These are phyloP conservation scores for Scheffersomyces ergatensis DNA, from an alignment of 805 yeast genomes.

Conservation along the genomic window DNA sequence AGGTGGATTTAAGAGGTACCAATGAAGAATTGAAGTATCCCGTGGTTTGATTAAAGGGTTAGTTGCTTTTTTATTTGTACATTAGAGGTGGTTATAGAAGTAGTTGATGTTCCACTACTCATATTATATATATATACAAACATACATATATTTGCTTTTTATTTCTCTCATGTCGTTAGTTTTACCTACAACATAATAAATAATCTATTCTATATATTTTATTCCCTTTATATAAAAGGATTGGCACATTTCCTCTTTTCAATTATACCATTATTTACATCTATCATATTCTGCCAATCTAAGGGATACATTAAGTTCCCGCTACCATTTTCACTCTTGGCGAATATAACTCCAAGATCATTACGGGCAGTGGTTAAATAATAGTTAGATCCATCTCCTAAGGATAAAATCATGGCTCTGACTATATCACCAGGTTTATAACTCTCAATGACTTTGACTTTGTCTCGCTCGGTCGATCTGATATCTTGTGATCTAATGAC, in stretches of 20 bases:
- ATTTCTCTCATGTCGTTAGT: too few species aligned
- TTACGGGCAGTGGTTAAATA: slow-evolving; percentile 86
- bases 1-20: slow-evolving; percentile 65
- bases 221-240: slow-evolving; percentile 55
- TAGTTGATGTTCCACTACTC: too few species aligned
- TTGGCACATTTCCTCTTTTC: slow-evolving; percentile 91
- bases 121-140: too few species aligned
- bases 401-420: slow-evolving; percentile 74
- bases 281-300: slow-evolving; percentile 95
- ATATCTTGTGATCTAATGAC: slow-evolving; percentile 84
- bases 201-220: too few species aligned
- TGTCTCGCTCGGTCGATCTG: slow-evolving; percentile 86
- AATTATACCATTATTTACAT: slow-evolving; percentile 67
- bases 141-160: too few species aligned
- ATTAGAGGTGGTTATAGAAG: not conserved
- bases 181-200: too few species aligned
- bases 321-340: slow-evolving; percentile 62
- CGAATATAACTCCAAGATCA: slow-evolving; percentile 92
- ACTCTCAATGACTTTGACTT: slow-evolving; percentile 72
- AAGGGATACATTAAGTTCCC: slow-evolving; percentile 83
- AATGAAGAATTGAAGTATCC: slow-evolving; percentile 27
- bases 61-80: not conserved
- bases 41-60: slow-evolving; percentile 5
- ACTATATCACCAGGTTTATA: slow-evolving; percentile 92
- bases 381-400: slow-evolving; percentile 93